Evolutionary conservation across 257 asterid genomes (phyloP).

Genomic region (Scutellaria galericulata): DNA sequence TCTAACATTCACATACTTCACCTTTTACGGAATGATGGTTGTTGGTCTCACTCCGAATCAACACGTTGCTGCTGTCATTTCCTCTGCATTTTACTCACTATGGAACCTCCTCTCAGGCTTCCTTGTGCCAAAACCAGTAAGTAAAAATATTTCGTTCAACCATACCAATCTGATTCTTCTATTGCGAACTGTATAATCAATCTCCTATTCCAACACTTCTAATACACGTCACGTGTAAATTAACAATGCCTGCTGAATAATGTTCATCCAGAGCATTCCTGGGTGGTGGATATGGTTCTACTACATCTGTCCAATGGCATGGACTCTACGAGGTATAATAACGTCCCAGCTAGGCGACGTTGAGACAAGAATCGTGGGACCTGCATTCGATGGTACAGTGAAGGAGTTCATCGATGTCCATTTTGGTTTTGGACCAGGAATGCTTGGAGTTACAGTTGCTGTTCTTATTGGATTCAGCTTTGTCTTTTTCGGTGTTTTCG

Average conservation of each 20-base stretch:
- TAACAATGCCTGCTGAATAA: background rate
- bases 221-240: background rate
- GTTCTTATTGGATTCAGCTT: constrained; percentile 57
- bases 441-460: constrained; percentile 53
- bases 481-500: constrained; percentile 63
- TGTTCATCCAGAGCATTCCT: constrained; percentile 60
- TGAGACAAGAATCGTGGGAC: constrained; percentile 56
- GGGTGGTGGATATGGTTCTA: constrained; percentile 96
- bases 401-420: constrained; percentile 56
- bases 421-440: constrained; percentile 64
- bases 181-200: background rate
- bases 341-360: constrained; percentile 87
- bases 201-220: background rate
- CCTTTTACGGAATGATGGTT: constrained; percentile 64
- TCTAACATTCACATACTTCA: constrained; percentile 59
- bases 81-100: constrained; percentile 54
- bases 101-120: constrained; percentile 67
- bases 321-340: constrained; percentile 81
- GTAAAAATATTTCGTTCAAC: background rate
- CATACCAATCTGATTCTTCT: background rate
- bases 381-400: constrained; percentile 65
- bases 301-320: constrained; percentile 76
- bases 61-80: constrained; percentile 48
- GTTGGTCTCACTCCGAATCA: constrained; percentile 59
- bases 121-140: constrained; percentile 58